phyloP scores from a whole-genome alignment of 257 asterid genomes.

The Solanum chmielewskii region DNA sequence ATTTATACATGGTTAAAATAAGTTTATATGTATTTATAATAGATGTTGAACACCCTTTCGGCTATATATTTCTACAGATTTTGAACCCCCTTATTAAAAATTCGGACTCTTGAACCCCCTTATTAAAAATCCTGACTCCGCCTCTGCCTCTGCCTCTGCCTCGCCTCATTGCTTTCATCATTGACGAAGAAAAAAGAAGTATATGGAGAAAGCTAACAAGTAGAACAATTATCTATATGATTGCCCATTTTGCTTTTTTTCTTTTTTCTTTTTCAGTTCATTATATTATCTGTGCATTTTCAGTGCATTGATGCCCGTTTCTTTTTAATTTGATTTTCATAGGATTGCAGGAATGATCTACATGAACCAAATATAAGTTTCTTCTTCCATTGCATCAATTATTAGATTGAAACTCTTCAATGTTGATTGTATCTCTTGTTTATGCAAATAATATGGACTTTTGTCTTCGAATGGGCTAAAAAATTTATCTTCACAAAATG shows the following conservation, averaged over 20 bases:
- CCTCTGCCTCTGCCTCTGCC: too few species aligned
- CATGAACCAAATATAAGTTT: background rate
- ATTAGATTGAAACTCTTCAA: background rate
- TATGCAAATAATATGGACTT: background rate
- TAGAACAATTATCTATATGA: background rate
- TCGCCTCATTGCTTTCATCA: slow-evolving; percentile 43
- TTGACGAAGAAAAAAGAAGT: slow-evolving; percentile 39
- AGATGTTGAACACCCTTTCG: too few species aligned
- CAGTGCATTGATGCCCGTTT: background rate
- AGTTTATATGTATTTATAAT: too few species aligned
- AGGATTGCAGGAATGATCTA: background rate
- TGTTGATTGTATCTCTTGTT: background rate
- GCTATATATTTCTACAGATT: too few species aligned
- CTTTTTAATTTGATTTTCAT: background rate
- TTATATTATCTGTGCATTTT: background rate
- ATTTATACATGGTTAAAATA: too few species aligned
- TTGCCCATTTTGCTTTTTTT: background rate
- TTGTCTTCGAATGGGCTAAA: background rate
- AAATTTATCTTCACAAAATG: background rate
- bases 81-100: too few species aligned
- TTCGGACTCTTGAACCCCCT: too few species aligned
- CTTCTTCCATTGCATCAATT: background rate
- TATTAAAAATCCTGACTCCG: too few species aligned
- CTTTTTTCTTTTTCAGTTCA: background rate
- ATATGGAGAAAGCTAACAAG: slow-evolving; percentile 17